A percentile compares a stretch with the other conserved stretches of the same genome.
phyloP scores from a whole-genome alignment of 805 yeast genomes.

The Wickerhamiella australiensis region DNA sequence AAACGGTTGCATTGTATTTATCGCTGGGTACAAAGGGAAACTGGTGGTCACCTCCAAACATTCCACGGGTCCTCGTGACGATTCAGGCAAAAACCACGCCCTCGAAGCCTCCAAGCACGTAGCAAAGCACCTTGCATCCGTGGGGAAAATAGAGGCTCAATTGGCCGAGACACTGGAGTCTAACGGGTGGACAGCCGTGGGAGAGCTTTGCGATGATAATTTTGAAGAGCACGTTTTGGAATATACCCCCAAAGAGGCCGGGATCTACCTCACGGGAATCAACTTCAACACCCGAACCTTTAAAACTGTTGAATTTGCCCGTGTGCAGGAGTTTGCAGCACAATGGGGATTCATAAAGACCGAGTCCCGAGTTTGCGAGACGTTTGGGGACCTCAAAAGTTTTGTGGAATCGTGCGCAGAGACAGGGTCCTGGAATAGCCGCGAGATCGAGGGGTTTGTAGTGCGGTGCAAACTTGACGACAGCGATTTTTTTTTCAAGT shows the following conservation, averaged over 20 bases:
- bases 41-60: slow-evolving; percentile 84
- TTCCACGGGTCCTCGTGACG: slow-evolving; percentile 56
- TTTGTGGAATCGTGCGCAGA: slow-evolving; percentile 47
- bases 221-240: slow-evolving; percentile 90
- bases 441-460: slow-evolving; percentile 89
- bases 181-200: slow-evolving; percentile 66
- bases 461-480: slow-evolving; percentile 43
- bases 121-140: slow-evolving; percentile 37
- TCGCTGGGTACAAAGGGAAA: slow-evolving; percentile 68
- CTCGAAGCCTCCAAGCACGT: slow-evolving; percentile 53
- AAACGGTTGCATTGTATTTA: slow-evolving; percentile 83
- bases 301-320: slow-evolving; percentile 47
- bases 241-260: slow-evolving; percentile 54
- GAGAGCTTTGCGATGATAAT: slow-evolving; percentile 81
- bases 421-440: slow-evolving; percentile 57
- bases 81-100: slow-evolving; percentile 44
- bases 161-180: slow-evolving; percentile 46
- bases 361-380: slow-evolving; percentile 34
- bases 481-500: slow-evolving; percentile 70
- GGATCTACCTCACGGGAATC: slow-evolving; percentile 82
- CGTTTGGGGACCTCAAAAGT: slow-evolving; percentile 33
- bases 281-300: slow-evolving; percentile 57
- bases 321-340: slow-evolving; percentile 49
- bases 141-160: slow-evolving; percentile 33
- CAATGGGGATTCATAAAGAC: slow-evolving; percentile 57